Conservation (phyloP, 805 yeast species). For the Candida anglica region DNA sequence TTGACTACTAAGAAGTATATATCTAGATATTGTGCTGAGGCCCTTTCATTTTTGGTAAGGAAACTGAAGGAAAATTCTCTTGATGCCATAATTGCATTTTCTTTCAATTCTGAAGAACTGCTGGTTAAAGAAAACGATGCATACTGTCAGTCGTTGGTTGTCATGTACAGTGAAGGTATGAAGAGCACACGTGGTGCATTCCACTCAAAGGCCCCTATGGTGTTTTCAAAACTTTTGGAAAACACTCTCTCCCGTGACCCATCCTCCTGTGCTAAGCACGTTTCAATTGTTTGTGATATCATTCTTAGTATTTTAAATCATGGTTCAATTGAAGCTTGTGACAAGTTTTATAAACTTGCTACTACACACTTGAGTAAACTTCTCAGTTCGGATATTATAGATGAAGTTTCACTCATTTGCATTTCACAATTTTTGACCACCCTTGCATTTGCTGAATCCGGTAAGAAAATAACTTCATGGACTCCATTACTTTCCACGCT, state of each 20-base stretch:
- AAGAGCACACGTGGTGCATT: conserved; percentile 66
- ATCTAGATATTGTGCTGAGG: conserved; percentile 84
- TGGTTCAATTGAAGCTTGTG: conserved; percentile 47
- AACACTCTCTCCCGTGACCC: conserved; percentile 16
- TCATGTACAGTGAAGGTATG: conserved; percentile 69
- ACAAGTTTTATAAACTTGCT: conserved; percentile 37
- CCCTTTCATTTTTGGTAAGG: conserved; percentile 77
- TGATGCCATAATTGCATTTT: conserved; percentile 38
- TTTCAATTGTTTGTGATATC: conserved; percentile 55
- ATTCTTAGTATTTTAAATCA: conserved; percentile 50
- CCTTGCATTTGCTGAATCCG: conserved; percentile 65
- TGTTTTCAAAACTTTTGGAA: conserved; percentile 45
- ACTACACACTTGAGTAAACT: conserved; percentile 14
- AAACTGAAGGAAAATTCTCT: conserved; percentile 54
- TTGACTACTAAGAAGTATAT: conserved; percentile 57
- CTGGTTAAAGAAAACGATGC: conserved; percentile 30
- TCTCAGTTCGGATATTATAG: conserved; percentile 7
- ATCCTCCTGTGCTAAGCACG: conserved; percentile 17
- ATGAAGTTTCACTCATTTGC: conserved; percentile 15
- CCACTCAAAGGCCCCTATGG: conserved; percentile 64
- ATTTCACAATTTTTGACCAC: conserved; percentile 41
- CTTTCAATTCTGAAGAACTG: conserved; percentile 31
- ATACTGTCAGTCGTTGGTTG: conserved; percentile 55
- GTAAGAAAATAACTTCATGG: conserved; percentile 62
- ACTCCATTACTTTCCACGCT: conserved; percentile 15